Base-by-base conservation (phyloP, 257 asterid genomes). In the Solanum chilense region DNA sequence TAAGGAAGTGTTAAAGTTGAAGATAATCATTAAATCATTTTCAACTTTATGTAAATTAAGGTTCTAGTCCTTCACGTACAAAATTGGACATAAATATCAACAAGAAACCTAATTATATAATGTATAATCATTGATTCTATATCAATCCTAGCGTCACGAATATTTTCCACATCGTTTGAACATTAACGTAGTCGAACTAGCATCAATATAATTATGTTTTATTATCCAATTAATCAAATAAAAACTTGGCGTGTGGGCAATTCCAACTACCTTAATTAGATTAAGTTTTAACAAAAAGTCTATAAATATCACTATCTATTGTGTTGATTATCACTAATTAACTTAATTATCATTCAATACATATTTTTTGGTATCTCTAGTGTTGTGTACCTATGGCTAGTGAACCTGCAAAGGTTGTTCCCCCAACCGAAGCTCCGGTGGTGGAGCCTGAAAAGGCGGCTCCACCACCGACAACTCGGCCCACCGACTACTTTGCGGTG, bases 231-330 rank as follows among this genome's bases (percentile, higher is more conserved):
- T 52, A 13, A 87, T 70, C 41, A 21, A 52, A 52, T 52, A 75
- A 71, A 81, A 81, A 85, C 88, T 89, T 90, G 86, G 87, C 90
- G 92, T 89, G 88, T 44, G 60, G 84, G 87, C 33, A 76, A 86
- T 49, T 27, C 89, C 69, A 87, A 83, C 86, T 71, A 49, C 56
- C 80, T 18, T 23, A 83, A 37, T 47, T 56, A 29, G 31, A 39
- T 74, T 33, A 35, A 42, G n/a, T 35, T 58, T 14, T 1, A 2
- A 49, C 11, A 23, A 58, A 76, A 58, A 21, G 52, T 58, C 74
- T 80, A 80, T 80, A 80, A 80, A 49, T 47, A 80, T 80, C 69
- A 80, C 12, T 47, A 80, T 27, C 45, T 21, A 1, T 29, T 80
- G 84, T 47, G 45, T 47, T 80, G 27, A 47, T 80, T 80, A 80